Evolutionary conservation across 2,329 filamentous ascomycete species (phyloP).

Genomic region (Juglanconis oblonga): DNA sequence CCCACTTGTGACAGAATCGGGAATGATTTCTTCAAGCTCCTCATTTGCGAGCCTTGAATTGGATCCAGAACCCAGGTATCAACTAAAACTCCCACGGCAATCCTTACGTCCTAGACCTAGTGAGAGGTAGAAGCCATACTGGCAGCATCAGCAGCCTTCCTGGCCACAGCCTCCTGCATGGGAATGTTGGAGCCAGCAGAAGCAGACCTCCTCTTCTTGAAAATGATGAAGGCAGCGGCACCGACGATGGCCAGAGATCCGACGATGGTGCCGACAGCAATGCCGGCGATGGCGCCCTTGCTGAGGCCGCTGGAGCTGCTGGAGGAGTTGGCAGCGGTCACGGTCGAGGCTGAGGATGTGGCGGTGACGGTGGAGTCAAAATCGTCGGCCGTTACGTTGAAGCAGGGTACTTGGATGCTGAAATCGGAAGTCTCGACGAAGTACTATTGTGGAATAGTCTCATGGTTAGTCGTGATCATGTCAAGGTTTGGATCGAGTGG

Average conservation of each 20-base stretch:
- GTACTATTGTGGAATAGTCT: slow-evolving; percentile 22
- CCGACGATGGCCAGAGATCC: slow-evolving; percentile 29
- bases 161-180: not conserved
- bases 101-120: not conserved
- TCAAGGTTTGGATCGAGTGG: not conserved
- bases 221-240: slow-evolving; percentile 27
- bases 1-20: too few species aligned
- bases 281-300: slow-evolving; percentile 34
- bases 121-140: slow-evolving; percentile 3
- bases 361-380: slow-evolving; percentile 25
- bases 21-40: too few species aligned
- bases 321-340: slow-evolving; percentile 6
- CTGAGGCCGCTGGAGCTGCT: slow-evolving; percentile 26
- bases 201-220: slow-evolving; percentile 16
- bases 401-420: slow-evolving; percentile 30
- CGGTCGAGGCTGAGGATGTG: slow-evolving; percentile 19
- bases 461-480: not conserved
- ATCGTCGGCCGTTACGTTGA: slow-evolving; percentile 32
- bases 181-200: not conserved
- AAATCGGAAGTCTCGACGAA: slow-evolving; percentile 31
- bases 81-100: not conserved
- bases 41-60: not conserved
- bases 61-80: not conserved
- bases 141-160: not conserved
- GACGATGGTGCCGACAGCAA: slow-evolving; percentile 33